A percentile compares a stretch with the other conserved stretches of the same genome.
phyloP scores from a whole-genome alignment of 1,139 yeast genomes.

The Tardiomyces blankii region DNA sequence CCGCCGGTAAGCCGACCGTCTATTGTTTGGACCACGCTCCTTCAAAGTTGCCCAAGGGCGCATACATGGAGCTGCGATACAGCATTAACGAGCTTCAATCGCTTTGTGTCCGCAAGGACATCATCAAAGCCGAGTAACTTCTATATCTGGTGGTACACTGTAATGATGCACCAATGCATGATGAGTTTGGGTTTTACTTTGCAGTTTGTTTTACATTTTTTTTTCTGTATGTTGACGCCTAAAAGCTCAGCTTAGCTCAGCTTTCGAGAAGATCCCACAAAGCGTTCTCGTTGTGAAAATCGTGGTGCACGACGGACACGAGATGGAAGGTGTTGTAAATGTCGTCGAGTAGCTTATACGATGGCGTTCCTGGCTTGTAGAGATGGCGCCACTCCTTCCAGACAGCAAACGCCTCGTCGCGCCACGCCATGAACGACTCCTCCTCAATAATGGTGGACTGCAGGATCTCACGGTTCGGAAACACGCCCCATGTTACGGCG shows the following conservation, averaged over 20 bases:
- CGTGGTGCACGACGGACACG: slow-evolving; percentile 80
- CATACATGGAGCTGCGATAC: slow-evolving; percentile 9
- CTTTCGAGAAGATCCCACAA: slow-evolving; percentile 58
- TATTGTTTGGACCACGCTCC: slow-evolving; percentile 15
- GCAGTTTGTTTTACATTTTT: too few relatives aligned
- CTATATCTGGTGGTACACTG: too few relatives aligned
- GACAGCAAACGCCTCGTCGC: slow-evolving; percentile 83
- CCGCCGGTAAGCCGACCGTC: slow-evolving; percentile 6
- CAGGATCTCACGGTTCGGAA: slow-evolving; percentile 74
- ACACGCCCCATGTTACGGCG: slow-evolving; percentile 93
- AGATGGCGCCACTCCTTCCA: slow-evolving; percentile 90
- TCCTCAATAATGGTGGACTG: slow-evolving; percentile 84
- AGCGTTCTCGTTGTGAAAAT: slow-evolving; percentile 61
- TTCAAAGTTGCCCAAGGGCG: neutral
- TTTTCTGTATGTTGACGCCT: too few relatives aligned
- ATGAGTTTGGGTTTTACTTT: too few relatives aligned
- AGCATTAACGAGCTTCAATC: slow-evolving; percentile 7
- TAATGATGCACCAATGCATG: too few relatives aligned
- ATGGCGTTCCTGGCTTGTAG: slow-evolving; percentile 44
- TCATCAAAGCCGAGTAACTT: neutral
- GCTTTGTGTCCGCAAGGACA: slow-evolving; percentile 3
- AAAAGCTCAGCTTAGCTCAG: too few relatives aligned
- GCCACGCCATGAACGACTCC: slow-evolving; percentile 87
- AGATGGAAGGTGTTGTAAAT: slow-evolving; percentile 56
- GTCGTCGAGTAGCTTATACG: slow-evolving; percentile 49